These are phyloP conservation scores for Diaporthe destruens DNA, from an alignment of 2,329 filamentous ascomycete genomes.

Conservation along the genomic window DNA sequence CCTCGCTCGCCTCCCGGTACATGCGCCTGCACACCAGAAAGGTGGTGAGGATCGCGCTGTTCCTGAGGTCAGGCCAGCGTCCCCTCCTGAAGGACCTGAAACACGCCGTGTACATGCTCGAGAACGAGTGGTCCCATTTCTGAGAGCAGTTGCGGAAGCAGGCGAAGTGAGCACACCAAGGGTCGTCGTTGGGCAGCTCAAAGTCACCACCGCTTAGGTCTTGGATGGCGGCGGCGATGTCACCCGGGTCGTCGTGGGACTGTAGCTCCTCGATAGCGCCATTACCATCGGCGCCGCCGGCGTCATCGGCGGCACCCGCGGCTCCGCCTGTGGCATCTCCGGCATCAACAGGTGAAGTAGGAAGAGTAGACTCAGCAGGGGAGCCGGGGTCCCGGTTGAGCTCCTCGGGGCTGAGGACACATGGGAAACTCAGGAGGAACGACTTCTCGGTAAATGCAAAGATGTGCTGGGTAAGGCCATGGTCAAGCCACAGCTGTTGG, in stretches of 20 bases:
- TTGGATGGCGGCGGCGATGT: slow-evolving; percentile 29
- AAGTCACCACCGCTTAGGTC: not conserved
- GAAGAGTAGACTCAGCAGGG: too few relatives aligned
- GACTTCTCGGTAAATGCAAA: not conserved
- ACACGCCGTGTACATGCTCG: not conserved
- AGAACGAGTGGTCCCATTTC: not conserved
- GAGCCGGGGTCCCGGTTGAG: not conserved
- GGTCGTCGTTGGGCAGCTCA: not conserved
- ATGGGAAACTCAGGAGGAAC: slow-evolving; percentile 25
- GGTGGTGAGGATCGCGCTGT: not conserved
- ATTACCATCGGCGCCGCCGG: not conserved
- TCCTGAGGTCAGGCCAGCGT: not conserved
- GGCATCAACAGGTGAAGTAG: not conserved
- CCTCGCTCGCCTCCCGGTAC: slow-evolving; percentile 24
- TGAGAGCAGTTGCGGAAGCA: slow-evolving; percentile 4
- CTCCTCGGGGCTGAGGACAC: slow-evolving; percentile 4
- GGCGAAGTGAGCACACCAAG: slow-evolving; percentile 21
- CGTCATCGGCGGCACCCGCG: not conserved
- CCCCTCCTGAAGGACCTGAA: not conserved
- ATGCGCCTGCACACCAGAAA: slow-evolving; percentile 30
- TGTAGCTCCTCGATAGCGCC: not conserved
- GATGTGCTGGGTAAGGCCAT: slow-evolving; percentile 35
- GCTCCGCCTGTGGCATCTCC: not conserved
- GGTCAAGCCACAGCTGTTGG: slow-evolving; percentile 36
- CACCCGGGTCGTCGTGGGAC: slow-evolving; percentile 30